Evolutionary conservation across 306 rosid genomes (phyloP).

Genomic region (Glycine soja): DNA sequence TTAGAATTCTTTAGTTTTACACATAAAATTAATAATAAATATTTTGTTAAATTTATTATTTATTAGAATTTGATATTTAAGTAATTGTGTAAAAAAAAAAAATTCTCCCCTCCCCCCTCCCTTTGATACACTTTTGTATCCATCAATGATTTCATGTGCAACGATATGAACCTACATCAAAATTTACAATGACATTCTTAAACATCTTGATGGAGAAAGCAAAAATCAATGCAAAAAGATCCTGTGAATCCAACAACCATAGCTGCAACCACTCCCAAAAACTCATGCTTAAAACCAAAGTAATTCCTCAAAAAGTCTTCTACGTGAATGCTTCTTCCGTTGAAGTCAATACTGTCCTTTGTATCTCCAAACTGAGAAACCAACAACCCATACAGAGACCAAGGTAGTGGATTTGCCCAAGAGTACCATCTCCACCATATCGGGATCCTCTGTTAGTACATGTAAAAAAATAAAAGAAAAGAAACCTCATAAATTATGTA

Average conservation of each 20-base stretch:
- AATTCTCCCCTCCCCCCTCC: too few species aligned
- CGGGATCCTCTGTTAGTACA: slow-evolving; percentile 46
- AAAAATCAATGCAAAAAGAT: slow-evolving; percentile 47
- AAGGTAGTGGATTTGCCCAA: slow-evolving; percentile 61
- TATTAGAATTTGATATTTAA: too few species aligned
- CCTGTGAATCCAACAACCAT: slow-evolving; percentile 41
- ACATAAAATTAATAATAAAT: too few species aligned
- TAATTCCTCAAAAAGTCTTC: slow-evolving; percentile 47
- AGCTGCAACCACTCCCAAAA: slow-evolving; percentile 55
- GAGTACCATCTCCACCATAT: slow-evolving; percentile 70
- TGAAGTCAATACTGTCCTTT: slow-evolving; percentile 26
- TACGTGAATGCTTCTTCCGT: slow-evolving; percentile 31
- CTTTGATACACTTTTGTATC: too few species aligned
- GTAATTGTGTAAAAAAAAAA: too few species aligned
- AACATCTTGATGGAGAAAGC: slow-evolving; percentile 46
- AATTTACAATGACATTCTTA: background rate
- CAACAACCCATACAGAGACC: slow-evolving; percentile 71
- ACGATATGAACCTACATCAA: background rate
- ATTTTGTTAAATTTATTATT: too few species aligned
- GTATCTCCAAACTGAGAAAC: slow-evolving; percentile 65
- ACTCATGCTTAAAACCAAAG: slow-evolving; percentile 58
- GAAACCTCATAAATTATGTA: too few species aligned
- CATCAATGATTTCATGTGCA: too few species aligned
- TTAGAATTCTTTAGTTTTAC: too few species aligned
- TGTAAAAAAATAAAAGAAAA: background rate